phyloP scores from a whole-genome alignment of 1,284 basidiomycete species.

The Pyrrhoderma lamaoense region DNA sequence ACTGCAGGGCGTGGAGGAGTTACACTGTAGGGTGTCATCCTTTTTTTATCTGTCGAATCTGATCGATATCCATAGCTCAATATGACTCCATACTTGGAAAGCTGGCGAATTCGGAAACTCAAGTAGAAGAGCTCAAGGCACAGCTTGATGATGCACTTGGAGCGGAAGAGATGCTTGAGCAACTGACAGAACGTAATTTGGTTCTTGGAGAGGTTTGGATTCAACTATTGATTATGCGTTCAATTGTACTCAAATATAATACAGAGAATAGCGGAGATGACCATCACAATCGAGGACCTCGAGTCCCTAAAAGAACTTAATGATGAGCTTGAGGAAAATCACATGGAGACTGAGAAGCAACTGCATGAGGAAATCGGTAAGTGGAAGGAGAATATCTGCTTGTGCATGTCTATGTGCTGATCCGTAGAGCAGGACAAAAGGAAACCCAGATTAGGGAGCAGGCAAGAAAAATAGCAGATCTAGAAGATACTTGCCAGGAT shows the following conservation, averaged over 20 bases:
- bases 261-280: constrained; percentile 95
- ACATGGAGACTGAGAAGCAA: constrained; percentile 89
- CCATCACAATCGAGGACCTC: constrained; percentile 90
- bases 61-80: constrained; percentile 43
- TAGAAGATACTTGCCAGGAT: constrained; percentile 79
- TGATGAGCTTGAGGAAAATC: constrained; percentile 96
- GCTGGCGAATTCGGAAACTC: constrained; percentile 78
- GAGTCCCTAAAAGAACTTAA: constrained; percentile 94
- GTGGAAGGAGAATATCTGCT: constrained; percentile 20
- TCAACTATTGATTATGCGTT: constrained; percentile 1
- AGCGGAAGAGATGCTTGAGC: constrained; percentile 94
- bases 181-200: constrained; percentile 91
- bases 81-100: constrained; percentile 76
- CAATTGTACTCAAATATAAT: constrained; percentile 3
- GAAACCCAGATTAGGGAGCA: constrained; percentile 68
- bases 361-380: constrained; percentile 85
- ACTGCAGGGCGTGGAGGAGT: constrained; percentile 57
- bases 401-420: background rate
- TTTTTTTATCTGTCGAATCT: constrained; percentile 8
- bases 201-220: constrained; percentile 72
- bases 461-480: constrained; percentile 48
- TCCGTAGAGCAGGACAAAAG: constrained; percentile 48
- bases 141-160: constrained; percentile 95
- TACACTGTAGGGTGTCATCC: constrained; percentile 45
- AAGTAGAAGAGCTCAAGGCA: constrained; percentile 89